These are phyloP conservation scores for Ogataea sp. DNA, from an alignment of 805 yeast species.

Conservation along the genomic window DNA sequence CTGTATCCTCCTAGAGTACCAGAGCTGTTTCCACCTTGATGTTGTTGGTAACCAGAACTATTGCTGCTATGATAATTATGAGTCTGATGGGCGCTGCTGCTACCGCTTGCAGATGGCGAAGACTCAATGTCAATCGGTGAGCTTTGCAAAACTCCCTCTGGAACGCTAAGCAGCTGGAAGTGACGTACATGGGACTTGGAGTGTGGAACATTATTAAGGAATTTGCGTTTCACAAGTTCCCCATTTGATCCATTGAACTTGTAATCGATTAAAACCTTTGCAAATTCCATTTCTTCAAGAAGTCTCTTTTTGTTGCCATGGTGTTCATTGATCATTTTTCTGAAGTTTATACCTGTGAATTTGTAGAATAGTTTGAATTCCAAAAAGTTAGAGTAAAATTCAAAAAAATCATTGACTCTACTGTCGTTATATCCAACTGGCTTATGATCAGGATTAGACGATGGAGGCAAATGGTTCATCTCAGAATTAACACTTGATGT, in stretches of 20 bases:
- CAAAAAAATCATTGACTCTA: slow-evolving; percentile 21
- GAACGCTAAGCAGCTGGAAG: neutral
- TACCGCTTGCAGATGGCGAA: neutral
- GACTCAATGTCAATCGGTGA: neutral
- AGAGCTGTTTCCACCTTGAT: too few relatives aligned
- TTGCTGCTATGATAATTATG: too few relatives aligned
- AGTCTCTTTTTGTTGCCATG: neutral
- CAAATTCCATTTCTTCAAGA: slow-evolving; percentile 11
- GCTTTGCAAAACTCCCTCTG: neutral
- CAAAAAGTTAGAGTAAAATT: slow-evolving; percentile 20
- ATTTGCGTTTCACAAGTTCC: slow-evolving; percentile 9
- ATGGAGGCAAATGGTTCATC: too few relatives aligned
- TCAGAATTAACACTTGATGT: slow-evolving; percentile 6
- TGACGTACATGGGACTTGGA: neutral
- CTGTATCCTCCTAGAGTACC: too few relatives aligned
- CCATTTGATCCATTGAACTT: slow-evolving; percentile 20
- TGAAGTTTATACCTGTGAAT: slow-evolving; percentile 4
- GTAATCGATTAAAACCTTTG: slow-evolving; percentile 24
- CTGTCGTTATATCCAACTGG: slow-evolving; percentile 16
- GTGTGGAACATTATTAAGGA: slow-evolving; percentile 4
- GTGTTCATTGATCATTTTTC: neutral
- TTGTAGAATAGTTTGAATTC: slow-evolving; percentile 18
- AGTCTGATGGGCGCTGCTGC: slow-evolving; percentile 3
- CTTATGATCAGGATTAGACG: too few relatives aligned
- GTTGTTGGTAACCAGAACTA: too few relatives aligned